Base-by-base conservation (phyloP, 805 yeast species). In the Candida schatavii region DNA sequence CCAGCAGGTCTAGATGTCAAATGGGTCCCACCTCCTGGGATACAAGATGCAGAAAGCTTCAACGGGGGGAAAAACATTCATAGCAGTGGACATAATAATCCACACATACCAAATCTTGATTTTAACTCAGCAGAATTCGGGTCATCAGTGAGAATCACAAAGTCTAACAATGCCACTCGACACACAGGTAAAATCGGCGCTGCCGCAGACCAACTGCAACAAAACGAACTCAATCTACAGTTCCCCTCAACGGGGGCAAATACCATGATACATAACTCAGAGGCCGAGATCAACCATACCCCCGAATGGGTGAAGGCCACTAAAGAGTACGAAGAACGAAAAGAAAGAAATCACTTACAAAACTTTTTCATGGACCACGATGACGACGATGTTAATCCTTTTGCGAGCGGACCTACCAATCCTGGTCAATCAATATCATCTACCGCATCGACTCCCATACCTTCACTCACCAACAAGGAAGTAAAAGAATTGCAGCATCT, bases 391-490 rank as follows among this genome's bases (percentile, higher is more conserved):
- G 27, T 37, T 13, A 44, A 38, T 21, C n/a, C n/a, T n/a, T n/a
- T n/a, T n/a, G 26, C 34, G 13, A 46, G 40, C 14, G 40, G 36
- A 11, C 32, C 32, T 31, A 28, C 34, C 20, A 32, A 44, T 29
- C 36, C 39, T 22, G 45, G 39, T 21, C 45, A 49, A 37, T 51
- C 68, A 1, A 41, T 55, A 18, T 63, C 69, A 1, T 63, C 70
- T 9, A 64, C 68, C 0, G 46, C 61, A 27, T 66, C 72, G 3
- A 68, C 74, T 1, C 74, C 73, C 4, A 56, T 65, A 50, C 50
- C 49, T 17, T 37, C 55, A 10, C 42, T 47, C 10, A 21, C 30
- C 20, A 37, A 11, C 19, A 31, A 22, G 11, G 35, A 31, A 31
- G 35, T 31, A 6, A 22, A 31, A 13, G 22, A 31, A 17, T 18